These are phyloP conservation scores for Salicornia ramosissima DNA, from an alignment of 148 eudicot species.

Conservation along the genomic window DNA sequence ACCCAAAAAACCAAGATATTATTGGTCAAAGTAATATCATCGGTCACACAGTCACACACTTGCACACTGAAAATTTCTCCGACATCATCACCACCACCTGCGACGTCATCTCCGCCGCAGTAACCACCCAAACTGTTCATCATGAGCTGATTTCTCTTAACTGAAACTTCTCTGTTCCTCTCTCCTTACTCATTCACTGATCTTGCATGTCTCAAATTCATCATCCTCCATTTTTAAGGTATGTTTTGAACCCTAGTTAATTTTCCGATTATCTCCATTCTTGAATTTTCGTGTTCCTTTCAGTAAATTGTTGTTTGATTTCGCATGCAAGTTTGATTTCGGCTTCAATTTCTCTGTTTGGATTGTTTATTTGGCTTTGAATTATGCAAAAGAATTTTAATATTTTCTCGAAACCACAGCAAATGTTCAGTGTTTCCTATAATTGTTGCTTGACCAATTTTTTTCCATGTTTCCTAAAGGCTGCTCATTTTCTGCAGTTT, in stretches of 20 bases:
- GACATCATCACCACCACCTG: neutral
- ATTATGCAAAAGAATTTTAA: neutral
- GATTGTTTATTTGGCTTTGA: neutral
- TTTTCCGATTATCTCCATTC: neutral
- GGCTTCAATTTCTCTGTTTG: neutral
- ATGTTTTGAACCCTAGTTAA: neutral
- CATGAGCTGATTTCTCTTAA: neutral
- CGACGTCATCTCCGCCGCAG: neutral
- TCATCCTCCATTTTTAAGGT: neutral
- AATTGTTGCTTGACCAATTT: neutral
- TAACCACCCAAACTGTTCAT: neutral
- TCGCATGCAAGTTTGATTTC: neutral
- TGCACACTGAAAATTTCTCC: neutral
- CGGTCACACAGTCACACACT: neutral
- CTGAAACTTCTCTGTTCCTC: neutral
- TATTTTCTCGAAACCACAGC: neutral
- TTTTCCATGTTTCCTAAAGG: neutral
- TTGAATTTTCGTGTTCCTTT: neutral
- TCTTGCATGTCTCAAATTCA: constrained; percentile 5
- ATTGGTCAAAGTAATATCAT: constrained; percentile 3
- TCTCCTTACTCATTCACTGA: neutral
- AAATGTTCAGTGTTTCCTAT: neutral
- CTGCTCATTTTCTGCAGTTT: constrained; percentile 4
- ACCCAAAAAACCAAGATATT: neutral
- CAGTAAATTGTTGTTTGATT: neutral